Evolutionary conservation across 345 rosid species (phyloP).

Genomic region (Eucalyptus polybractea): DNA sequence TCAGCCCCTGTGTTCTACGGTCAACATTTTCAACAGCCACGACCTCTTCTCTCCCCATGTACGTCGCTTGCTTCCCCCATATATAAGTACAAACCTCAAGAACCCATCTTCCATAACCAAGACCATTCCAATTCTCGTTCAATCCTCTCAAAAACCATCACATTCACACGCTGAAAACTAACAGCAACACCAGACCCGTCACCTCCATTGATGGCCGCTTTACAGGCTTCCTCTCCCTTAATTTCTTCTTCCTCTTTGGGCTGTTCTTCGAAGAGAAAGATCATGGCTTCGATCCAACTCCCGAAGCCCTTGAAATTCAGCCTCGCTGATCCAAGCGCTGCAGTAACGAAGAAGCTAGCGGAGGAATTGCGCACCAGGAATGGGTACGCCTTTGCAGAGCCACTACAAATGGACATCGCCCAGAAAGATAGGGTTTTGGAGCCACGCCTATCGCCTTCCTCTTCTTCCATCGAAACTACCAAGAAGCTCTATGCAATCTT

Average conservation of each 20-base stretch:
- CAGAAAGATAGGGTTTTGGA: neutral
- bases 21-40: neutral
- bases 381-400: neutral
- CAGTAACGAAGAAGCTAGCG: neutral
- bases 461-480: neutral
- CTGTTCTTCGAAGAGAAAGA: neutral
- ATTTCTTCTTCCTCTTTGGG: neutral
- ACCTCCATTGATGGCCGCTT: neutral
- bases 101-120: neutral
- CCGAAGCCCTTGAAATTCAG: neutral
- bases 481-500: constrained; percentile 10
- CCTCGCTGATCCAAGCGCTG: neutral
- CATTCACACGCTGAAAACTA: neutral
- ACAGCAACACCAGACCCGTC: neutral
- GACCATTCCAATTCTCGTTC: neutral
- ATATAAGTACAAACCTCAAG: neutral
- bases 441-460: neutral
- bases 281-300: neutral
- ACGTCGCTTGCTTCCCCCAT: neutral
- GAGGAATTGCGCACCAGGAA: neutral
- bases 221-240: neutral
- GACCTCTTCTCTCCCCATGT: neutral
- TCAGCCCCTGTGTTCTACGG: neutral
- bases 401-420: neutral
- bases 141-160: neutral